These are phyloP conservation scores for Rubroboletus satanas DNA, from an alignment of 768 basidiomycete species.

Conservation along the genomic window DNA sequence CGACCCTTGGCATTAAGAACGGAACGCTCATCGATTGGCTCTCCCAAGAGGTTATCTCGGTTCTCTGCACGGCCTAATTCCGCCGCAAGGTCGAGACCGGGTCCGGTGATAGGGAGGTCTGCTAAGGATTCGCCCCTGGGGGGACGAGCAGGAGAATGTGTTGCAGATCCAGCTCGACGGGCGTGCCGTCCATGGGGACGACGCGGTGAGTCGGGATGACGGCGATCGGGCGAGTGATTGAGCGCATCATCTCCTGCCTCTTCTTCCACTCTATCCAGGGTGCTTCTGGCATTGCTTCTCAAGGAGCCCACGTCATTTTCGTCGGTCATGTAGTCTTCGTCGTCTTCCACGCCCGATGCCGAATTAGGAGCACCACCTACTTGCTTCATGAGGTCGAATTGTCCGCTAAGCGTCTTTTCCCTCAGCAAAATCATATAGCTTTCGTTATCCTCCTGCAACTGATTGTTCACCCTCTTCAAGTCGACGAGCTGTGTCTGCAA, in stretches of 20 bases:
- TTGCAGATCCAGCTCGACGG: conserved; percentile 52
- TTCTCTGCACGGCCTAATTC: conserved; percentile 91
- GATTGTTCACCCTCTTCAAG: conserved; percentile 81
- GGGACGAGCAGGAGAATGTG: conserved; percentile 41
- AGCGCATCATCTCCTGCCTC: conserved; percentile 40
- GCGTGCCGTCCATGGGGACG: conserved; percentile 43
- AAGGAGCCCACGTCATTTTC: conserved; percentile 52
- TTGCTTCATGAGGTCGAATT: conserved; percentile 72
- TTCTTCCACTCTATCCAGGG: conserved; percentile 63
- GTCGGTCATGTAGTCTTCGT: conserved; percentile 30
- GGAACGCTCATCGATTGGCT: conserved; percentile 48
- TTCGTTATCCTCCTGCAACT: conserved; percentile 93
- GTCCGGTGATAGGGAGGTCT: conserved; percentile 82
- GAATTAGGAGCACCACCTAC: conserved; percentile 48
- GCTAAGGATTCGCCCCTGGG: conserved; percentile 78
- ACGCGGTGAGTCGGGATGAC: conserved; percentile 38
- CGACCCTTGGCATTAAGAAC: conserved; percentile 44
- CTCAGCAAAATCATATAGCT: conserved; percentile 91
- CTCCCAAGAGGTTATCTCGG: conserved; percentile 69
- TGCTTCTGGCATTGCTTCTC: conserved; percentile 53
- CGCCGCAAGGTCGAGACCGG: conserved; percentile 85
- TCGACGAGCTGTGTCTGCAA: conserved; percentile 83
- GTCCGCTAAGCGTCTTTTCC: conserved; percentile 88
- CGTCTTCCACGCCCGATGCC: conserved; percentile 39
- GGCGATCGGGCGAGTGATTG: conserved; percentile 35